Evolutionary conservation across 768 basidiomycete genomes (phyloP), one percentile per base, ranked within the genome.

Genomic region (Glaciozyma antarctica): DNA sequence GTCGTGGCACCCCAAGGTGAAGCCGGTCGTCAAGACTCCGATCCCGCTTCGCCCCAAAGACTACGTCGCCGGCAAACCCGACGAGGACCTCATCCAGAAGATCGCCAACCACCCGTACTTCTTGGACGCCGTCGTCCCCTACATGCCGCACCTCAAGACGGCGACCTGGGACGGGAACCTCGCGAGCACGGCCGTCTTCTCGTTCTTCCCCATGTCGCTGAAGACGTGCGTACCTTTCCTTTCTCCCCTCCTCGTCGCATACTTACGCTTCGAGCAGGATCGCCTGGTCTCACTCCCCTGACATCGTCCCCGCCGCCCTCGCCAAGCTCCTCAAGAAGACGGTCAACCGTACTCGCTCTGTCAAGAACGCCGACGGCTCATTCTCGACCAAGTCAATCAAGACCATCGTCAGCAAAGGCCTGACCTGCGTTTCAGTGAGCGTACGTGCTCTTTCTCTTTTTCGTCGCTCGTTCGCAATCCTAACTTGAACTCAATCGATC

Each of bases 11-110:
- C 59, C 68, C 6, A 38, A n/a, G 8, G 21, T 59, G 2, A 52
- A 24, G 21, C 38, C 56, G 7, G 24, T 21, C 2, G 28, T 19
- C 48, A 56, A 49, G 17, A 15, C 16, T 15, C 17, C 32, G 2
- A 54, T 52, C 56, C 69, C 69, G 1, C 21, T 5, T 15, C 54
- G 55, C 24, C 62, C 62, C n/a, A 70, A 70, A 55, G 60, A 48
- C n/a, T 64, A 64, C 60, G 52, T 58, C n/a, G 6, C 19, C 0
- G 62, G 62, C 5, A n/a, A 62, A 21, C 69, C 69, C 1, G 17
- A n/a, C 21, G 2, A 34, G 22, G 65, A 61, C 2, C n/a, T 53
- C 44, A 13, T 64, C 19, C 15, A 0, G 7, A 38, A 58, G 45
- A 16, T 66, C 16, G 38, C 56, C 9, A 30, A 10, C 28, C 47